Evolutionary conservation across 345 rosid genomes (phyloP), one percentile per base, ranked within the genome.

Genomic region (Clarkia xantiana): DNA sequence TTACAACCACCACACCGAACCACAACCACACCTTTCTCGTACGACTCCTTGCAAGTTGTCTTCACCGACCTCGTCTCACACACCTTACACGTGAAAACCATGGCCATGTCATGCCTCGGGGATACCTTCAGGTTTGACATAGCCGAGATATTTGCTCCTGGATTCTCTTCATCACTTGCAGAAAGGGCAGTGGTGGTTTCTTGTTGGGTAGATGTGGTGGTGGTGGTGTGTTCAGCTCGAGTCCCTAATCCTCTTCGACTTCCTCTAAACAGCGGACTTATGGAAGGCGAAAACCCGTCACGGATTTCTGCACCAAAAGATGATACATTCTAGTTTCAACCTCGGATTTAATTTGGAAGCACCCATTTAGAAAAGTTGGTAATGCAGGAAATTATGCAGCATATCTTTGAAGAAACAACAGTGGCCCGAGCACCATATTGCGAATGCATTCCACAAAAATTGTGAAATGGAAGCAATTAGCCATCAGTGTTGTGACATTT

Each of bases 1-100:
- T 79, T 69, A 53, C 97, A 90, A 5, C 97, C 91, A 38, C 77
- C 59, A 55, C 97, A 90, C 1, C 81, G 71, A 14, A 71, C 95
- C 42, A 86, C 86, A 58, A 90, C 97, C 47, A 90, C 82, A 0
- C 97, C 95, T 52, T 82, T 86, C 57, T 86, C 91, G 11, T 86
- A 86, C 0, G 95, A 79, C 54, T 82, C 82, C 3, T 78, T 75
- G 51, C 91, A 77, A 17, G 65, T 64, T 51, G 74, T 82, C 82
- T 86, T 90, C 40, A 81, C 60, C 0, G 89, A 86, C 53, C 97
- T 79, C 3, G 95, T 90, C 53, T 86, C 91, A 7, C 97, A 83
- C 56, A 90, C 93, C 59, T 67, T 86, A 74, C 94, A 81, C 13
- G 97, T 86, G 54, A 74, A 90, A 43, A 90, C 70, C 81, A 90